Conservation (phyloP, 768 basidiomycete genomes). For the Russula brevipes region DNA sequence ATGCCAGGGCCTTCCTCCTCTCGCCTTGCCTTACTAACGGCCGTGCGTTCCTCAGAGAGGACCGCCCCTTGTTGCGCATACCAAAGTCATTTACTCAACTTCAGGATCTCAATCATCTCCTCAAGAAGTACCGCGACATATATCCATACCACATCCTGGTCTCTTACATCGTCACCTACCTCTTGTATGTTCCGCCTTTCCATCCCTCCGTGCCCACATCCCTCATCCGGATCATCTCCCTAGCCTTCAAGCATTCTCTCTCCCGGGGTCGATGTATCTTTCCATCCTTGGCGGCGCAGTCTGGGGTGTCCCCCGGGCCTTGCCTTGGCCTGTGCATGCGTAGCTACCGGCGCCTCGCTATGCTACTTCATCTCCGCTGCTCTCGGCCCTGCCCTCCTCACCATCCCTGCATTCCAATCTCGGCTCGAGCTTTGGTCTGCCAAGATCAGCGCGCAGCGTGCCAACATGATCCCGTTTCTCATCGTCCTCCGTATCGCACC, state of each 20-base stretch:
- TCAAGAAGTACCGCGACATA: conserved; percentile 89
- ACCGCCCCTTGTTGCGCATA: conserved; percentile 70
- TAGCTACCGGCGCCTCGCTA: conserved; percentile 84
- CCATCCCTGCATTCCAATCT: conserved; percentile 79
- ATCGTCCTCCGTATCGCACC: conserved; percentile 94
- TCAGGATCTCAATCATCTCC: conserved; percentile 73
- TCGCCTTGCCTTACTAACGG: not conserved
- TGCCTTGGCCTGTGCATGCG: conserved; percentile 89
- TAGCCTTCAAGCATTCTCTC: conserved; percentile 92
- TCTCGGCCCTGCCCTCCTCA: conserved; percentile 86
- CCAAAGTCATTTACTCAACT: conserved; percentile 87
- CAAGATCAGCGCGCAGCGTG: conserved; percentile 72
- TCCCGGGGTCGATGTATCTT: conserved; percentile 97
- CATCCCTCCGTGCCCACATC: not conserved
- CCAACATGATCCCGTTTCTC: conserved; percentile 86
- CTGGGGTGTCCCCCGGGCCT: conserved; percentile 82
- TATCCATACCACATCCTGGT: conserved; percentile 81
- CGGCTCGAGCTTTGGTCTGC: conserved; percentile 76
- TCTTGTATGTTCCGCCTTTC: conserved; percentile 65
- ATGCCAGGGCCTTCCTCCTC: conserved; percentile 32
- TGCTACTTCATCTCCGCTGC: conserved; percentile 92
- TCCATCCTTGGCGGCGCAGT: conserved; percentile 95
- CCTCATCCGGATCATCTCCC: conserved; percentile 11
- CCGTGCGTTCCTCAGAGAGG: conserved; percentile 47
- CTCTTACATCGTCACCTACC: conserved; percentile 84